Evolutionary conservation across 495 filamentous ascomycete genomes (phyloP).

Genomic region (Aspergillus ostianus): DNA sequence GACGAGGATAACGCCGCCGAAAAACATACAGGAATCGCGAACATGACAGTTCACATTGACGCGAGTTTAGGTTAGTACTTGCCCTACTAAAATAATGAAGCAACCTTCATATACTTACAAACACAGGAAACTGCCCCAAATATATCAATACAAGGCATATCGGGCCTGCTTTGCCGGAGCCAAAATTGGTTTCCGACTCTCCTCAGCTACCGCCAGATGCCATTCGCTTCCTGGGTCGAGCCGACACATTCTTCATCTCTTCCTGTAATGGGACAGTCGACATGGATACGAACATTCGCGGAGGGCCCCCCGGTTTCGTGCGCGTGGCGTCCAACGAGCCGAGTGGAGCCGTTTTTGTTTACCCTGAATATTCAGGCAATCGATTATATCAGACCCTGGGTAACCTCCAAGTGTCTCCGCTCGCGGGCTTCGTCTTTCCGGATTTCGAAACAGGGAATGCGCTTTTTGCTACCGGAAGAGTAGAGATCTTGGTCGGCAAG

Average conservation of each 20-base stretch:
- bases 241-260: conserved; percentile 77
- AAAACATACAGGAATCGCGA: conserved; percentile 45
- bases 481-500: conserved; percentile 62
- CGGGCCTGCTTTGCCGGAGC: conserved; percentile 47
- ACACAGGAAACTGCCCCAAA: conserved; percentile 73
- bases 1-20: conserved; percentile 21
- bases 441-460: conserved; percentile 69
- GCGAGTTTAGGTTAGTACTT: conserved; percentile 58
- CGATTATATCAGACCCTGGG: conserved; percentile 78
- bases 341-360: conserved; percentile 54
- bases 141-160: conserved; percentile 75
- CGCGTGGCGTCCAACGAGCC: conserved; percentile 54
- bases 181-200: conserved; percentile 50
- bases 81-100: neutral
- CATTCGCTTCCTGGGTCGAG: conserved; percentile 56
- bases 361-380: conserved; percentile 82
- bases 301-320: conserved; percentile 72
- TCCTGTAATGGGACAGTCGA: conserved; percentile 56
- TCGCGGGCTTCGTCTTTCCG: conserved; percentile 64
- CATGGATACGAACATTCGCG: conserved; percentile 86
- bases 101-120: conserved; percentile 9
- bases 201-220: conserved; percentile 45
- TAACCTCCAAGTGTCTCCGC: conserved; percentile 64
- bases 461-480: conserved; percentile 66
- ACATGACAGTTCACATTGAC: conserved; percentile 64